Conservation (phyloP, 495 filamentous ascomycete genomes). For the Xylaria acuta region DNA sequence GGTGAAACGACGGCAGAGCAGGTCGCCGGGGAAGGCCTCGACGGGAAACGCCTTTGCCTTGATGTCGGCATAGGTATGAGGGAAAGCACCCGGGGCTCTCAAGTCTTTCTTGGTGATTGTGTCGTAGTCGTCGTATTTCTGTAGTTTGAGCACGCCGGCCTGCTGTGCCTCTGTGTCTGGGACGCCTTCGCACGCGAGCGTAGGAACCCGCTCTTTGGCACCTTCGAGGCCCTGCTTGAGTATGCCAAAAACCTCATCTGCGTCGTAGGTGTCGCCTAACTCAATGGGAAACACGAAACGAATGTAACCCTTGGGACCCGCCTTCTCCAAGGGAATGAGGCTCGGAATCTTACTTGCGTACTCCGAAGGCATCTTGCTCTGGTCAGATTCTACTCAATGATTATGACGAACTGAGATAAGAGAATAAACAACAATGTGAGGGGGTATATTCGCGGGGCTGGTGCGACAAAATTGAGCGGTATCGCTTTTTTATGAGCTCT, state of each 20-base stretch:
- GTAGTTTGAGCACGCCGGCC: constrained; percentile 41
- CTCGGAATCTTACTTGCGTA: constrained; percentile 29
- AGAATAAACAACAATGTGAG: not conserved
- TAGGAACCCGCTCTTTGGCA: constrained; percentile 38
- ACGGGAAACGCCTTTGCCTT: constrained; percentile 43
- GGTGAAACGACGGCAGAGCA: constrained; percentile 39
- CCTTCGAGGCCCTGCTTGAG: constrained; percentile 39
- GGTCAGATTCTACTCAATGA: not conserved
- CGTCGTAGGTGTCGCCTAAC: constrained; percentile 28
- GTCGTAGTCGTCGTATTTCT: constrained; percentile 29
- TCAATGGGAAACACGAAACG: constrained; percentile 45
- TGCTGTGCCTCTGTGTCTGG: constrained; percentile 38
- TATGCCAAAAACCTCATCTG: constrained; percentile 35
- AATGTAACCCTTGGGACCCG: constrained; percentile 46
- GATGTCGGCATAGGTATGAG: constrained; percentile 39
- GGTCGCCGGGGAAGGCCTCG: constrained; percentile 40
- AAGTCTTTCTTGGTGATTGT: constrained; percentile 43
- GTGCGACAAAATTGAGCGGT: not conserved
- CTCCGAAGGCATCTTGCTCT: constrained; percentile 30
- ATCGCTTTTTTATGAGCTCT: constrained; percentile 6
- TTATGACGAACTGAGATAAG: not conserved
- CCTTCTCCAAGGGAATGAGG: constrained; percentile 44
- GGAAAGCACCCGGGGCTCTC: constrained; percentile 34
- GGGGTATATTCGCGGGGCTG: not conserved
- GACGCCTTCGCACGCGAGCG: constrained; percentile 42